phyloP scores from a whole-genome alignment of 1,284 basidiomycete species.

The Ganoderma resinaceum region DNA sequence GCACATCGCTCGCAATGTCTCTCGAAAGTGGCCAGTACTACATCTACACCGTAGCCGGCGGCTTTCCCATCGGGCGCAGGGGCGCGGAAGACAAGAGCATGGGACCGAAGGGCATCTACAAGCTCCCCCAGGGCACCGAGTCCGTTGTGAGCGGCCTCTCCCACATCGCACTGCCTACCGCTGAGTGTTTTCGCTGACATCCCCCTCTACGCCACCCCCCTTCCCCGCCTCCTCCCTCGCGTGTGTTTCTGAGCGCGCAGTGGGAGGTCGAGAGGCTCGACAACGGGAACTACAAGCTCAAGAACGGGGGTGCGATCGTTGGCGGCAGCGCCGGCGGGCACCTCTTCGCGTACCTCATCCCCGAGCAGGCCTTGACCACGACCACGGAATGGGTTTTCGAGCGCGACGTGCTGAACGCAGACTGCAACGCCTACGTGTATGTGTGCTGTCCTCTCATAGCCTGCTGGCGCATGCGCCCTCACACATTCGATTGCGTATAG shows the following conservation, averaged over 20 bases:
- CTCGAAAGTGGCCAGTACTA: background rate
- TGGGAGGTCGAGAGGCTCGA: constrained; percentile 1
- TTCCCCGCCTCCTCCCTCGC: background rate
- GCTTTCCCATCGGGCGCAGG: background rate
- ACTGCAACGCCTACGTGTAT: background rate
- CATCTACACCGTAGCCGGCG: background rate
- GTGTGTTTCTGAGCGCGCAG: background rate
- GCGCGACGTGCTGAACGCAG: background rate
- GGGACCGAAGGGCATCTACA: too few relatives aligned
- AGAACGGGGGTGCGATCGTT: background rate
- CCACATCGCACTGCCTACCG: background rate
- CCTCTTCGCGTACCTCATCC: background rate
- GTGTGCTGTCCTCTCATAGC: background rate
- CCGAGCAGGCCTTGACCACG: background rate
- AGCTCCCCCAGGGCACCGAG: background rate
- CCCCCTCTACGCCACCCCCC: background rate
- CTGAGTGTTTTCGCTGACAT: background rate
- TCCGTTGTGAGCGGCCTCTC: background rate
- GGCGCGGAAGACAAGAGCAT: too few relatives aligned
- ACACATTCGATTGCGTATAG: background rate
- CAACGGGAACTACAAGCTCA: background rate
- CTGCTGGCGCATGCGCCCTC: too few relatives aligned
- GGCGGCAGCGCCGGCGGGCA: background rate
- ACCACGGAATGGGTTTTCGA: background rate
- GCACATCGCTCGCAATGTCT: background rate